These are phyloP conservation scores for Ustilago tritici DNA, from an alignment of 1,284 basidiomycete species.

Conservation along the genomic window DNA sequence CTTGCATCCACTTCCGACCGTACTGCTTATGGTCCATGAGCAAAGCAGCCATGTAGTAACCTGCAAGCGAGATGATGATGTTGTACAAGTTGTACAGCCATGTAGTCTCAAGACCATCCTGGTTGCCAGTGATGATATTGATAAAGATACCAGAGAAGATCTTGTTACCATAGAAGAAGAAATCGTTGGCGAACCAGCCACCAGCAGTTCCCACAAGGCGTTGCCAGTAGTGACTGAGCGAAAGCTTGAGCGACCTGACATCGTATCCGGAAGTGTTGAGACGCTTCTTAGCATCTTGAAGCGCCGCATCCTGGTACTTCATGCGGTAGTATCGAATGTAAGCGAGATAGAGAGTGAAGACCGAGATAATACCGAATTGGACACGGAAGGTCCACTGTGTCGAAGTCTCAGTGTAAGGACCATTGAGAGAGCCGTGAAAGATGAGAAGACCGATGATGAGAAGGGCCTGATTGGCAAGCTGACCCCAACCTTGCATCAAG, in stretches of 20 bases:
- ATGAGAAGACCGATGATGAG: constrained; percentile 73
- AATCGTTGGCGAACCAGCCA: constrained; percentile 74
- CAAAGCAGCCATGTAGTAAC: constrained; percentile 74
- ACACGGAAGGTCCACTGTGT: constrained; percentile 74
- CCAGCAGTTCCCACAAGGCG: constrained; percentile 73
- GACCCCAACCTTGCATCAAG: constrained; percentile 74
- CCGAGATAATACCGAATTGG: constrained; percentile 73
- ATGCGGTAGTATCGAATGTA: constrained; percentile 73
- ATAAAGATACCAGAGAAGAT: constrained; percentile 69
- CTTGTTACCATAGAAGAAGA: constrained; percentile 72
- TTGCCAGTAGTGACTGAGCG: constrained; percentile 72
- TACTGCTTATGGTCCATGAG: constrained; percentile 74
- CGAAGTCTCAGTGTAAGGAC: constrained; percentile 71
- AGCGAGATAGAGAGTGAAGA: constrained; percentile 73
- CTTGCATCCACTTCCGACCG: constrained; percentile 72
- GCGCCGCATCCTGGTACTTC: constrained; percentile 69
- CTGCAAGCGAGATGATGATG: constrained; percentile 71
- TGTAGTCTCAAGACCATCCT: constrained; percentile 70
- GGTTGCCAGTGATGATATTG: constrained; percentile 70
- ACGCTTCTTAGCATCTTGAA: constrained; percentile 72
- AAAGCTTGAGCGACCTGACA: constrained; percentile 72
- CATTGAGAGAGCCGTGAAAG: constrained; percentile 71
- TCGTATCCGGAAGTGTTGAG: constrained; percentile 73
- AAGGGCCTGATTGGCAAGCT: constrained; percentile 73
- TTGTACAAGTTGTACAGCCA: constrained; percentile 74